Base-by-base conservation (phyloP, 371 early-diverging fungal species). In the Mortierella sp. region DNA sequence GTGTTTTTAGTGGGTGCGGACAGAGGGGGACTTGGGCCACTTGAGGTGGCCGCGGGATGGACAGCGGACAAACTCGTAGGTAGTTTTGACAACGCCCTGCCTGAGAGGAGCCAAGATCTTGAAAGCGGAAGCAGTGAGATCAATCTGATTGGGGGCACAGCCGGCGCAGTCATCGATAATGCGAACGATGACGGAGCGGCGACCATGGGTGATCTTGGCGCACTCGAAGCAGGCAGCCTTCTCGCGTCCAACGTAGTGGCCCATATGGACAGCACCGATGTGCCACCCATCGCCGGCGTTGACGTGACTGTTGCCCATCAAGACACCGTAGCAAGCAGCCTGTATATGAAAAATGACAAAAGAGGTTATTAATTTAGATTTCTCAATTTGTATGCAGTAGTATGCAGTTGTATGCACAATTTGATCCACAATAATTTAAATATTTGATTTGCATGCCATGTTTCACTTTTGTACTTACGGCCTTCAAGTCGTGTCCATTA, bases 51-150 rank as follows among this genome's bases (percentile, higher is more conserved):
- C 73, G 22, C 29, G 19, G 17, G 32, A 17, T 37, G 80, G 80
- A 62, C 74, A 74, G 10, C 64, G 57, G 61, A 74, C 51, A 17
- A 70, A 74, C 59, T 74, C 53, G 40, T 70, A 67, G 10, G 42
- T 59, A 45, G 71, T 70, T 28, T 70, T 47, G 62, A 80, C 45
- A 15, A 74, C 75, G 42, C 80, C 80, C 37, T 68, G n/a, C 19
- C n/a, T 29, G 12, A 80, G 61, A 8, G 75, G 71, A 17, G 80
- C 80, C 35, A 80, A 31, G n/a, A n/a, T 8, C 64, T 70, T 80
- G 80, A 80, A 80, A n/a, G 80, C 80, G 6, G 67, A 66, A 29
- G 70, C 68, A 37, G 80, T 74, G 35, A 80, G 68, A 45, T 80
- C 80, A 28, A 80, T 80, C 61, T 80, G 75, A 62, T 68, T 61